Evolutionary conservation across 495 filamentous ascomycete genomes (phyloP).

Genomic region (Daldinia bambusicola): DNA sequence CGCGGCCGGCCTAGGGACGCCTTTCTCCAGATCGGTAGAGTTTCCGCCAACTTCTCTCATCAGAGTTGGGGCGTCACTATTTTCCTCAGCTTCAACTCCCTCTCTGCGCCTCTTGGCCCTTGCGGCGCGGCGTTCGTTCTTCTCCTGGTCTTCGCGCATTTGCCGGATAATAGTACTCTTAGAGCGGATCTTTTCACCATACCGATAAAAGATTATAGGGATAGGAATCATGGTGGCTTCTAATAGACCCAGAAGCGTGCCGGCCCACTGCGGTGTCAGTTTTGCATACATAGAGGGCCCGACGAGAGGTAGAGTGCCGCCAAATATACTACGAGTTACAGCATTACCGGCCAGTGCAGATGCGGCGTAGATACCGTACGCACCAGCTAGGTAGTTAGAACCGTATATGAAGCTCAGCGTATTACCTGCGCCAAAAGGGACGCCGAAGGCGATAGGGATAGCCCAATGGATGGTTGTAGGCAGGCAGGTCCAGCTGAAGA

Average conservation of each 20-base stretch:
- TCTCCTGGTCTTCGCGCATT: constrained; percentile 77
- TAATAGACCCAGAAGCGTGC: constrained; percentile 75
- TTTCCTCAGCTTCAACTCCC: constrained; percentile 16
- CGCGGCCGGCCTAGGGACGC: background rate
- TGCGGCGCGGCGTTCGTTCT: constrained; percentile 58
- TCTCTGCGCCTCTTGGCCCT: constrained; percentile 30
- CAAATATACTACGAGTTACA: constrained; percentile 72
- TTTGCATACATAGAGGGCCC: constrained; percentile 75
- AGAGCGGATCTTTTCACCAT: constrained; percentile 73
- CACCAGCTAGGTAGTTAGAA: constrained; percentile 77
- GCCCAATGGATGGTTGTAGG: constrained; percentile 79
- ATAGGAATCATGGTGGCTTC: constrained; percentile 79
- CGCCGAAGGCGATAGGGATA: constrained; percentile 76
- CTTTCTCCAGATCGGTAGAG: constrained; percentile 18
- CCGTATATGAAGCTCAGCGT: constrained; percentile 82
- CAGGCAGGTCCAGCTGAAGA: constrained; percentile 83
- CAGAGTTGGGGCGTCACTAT: background rate
- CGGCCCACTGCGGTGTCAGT: constrained; percentile 82
- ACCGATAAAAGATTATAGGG: constrained; percentile 80
- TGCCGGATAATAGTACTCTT: constrained; percentile 71
- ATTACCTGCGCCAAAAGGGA: constrained; percentile 84
- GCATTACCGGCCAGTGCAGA: constrained; percentile 81
- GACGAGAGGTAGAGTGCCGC: constrained; percentile 77
- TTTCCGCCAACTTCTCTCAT: constrained; percentile 17
- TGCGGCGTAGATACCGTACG: constrained; percentile 82